Evolutionary conservation across 202 grass and related monocot species (phyloP).

Genomic region (Zoysia matrella): DNA sequence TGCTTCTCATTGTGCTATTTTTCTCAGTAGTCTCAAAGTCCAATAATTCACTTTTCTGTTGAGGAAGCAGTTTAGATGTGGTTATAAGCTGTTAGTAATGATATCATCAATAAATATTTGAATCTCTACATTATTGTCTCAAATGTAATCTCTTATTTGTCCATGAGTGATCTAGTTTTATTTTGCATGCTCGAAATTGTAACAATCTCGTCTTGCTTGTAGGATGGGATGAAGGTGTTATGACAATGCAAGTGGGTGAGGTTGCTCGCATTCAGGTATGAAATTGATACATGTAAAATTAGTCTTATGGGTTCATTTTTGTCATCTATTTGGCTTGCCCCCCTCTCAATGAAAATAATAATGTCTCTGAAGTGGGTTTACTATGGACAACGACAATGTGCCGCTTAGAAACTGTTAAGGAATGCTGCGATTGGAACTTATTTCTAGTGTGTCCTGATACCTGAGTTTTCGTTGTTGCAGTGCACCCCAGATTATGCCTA

Average conservation of each 20-base stretch:
- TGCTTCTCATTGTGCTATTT: conserved; percentile 2
- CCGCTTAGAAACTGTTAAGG: not conserved
- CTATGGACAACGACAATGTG: no score
- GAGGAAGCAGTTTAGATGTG: not conserved
- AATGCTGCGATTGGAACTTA: not conserved
- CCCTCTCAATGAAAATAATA: not conserved
- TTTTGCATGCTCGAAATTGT: not conserved
- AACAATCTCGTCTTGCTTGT: conserved; percentile 25
- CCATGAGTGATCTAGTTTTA: not conserved
- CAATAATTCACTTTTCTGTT: not conserved
- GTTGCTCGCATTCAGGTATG: conserved; percentile 78
- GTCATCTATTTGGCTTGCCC: not conserved
- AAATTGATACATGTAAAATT: not conserved
- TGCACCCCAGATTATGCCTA: no score
- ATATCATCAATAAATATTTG: not conserved
- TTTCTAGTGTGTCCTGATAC: not conserved
- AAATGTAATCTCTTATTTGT: not conserved
- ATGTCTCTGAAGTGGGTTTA: not conserved
- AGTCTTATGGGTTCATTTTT: not conserved
- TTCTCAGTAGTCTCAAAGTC: not conserved
- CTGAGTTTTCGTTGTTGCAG: no score
- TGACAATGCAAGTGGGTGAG: conserved; percentile 39
- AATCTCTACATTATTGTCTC: no score
- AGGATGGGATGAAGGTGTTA: conserved; percentile 99
- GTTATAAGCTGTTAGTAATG: not conserved